Evolutionary conservation across 352 stramenopile genomes (phyloP).

Genomic region (Pythium phragmiticola): DNA sequence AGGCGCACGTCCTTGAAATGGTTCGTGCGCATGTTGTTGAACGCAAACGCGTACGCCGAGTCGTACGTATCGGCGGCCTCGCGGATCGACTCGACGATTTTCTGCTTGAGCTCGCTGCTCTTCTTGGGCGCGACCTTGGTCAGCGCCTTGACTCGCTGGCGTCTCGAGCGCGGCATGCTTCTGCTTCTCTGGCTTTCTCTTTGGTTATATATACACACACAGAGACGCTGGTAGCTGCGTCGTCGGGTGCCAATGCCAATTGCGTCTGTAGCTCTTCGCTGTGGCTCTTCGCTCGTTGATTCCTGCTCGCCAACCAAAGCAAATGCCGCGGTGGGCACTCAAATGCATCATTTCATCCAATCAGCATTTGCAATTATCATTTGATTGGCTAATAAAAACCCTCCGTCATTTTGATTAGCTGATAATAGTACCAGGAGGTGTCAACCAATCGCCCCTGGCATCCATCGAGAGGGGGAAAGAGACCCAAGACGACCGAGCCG

Average conservation of each 20-base stretch:
- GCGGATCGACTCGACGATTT: conserved; percentile 93
- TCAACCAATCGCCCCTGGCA: conserved; percentile 47
- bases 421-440: conserved; percentile 32
- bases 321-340: conserved; percentile 18
- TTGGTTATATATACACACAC: neutral
- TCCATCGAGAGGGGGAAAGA: neutral
- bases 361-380: conserved; percentile 5
- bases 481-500: conserved; percentile 1
- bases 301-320: conserved; percentile 46
- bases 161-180: conserved; percentile 86
- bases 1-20: conserved; percentile 98
- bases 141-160: conserved; percentile 87
- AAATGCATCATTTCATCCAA: conserved; percentile 41
- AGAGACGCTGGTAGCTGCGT: neutral
- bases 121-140: conserved; percentile 96
- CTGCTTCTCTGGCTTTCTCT: neutral
- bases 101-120: conserved; percentile 95
- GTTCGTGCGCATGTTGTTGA: conserved; percentile 98
- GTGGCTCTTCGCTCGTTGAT: conserved; percentile 6
- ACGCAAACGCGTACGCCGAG: conserved; percentile 95
- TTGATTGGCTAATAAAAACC: conserved; percentile 31
- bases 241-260: conserved; percentile 8
- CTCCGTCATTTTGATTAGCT: conserved; percentile 35
- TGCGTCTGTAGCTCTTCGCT: conserved; percentile 7
- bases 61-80: conserved; percentile 93